phyloP scores from a whole-genome alignment of 331 rosid genomes.

The Phaseolus coccineus region DNA sequence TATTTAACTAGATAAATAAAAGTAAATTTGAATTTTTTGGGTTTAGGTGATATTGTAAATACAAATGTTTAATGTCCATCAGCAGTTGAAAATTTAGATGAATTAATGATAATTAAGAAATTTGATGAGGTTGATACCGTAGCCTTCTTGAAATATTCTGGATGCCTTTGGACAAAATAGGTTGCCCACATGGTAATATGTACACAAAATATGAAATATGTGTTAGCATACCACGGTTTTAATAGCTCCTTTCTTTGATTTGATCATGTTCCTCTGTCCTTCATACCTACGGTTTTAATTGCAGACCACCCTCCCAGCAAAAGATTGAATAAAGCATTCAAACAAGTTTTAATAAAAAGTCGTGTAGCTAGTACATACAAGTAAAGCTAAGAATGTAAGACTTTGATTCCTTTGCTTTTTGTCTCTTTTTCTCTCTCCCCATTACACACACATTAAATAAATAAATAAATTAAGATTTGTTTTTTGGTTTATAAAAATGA shows the following conservation, averaged over 20 bases:
- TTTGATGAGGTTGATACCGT: constrained; percentile 51
- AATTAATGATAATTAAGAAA: neutral
- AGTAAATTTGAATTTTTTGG: neutral
- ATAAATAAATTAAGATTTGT: neutral
- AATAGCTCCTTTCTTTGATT: neutral
- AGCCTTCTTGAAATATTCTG: constrained; percentile 63
- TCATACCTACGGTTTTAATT: neutral
- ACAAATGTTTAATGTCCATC: neutral
- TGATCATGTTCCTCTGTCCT: constrained; percentile 17
- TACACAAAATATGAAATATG: too few relatives aligned
- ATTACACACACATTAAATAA: constrained; percentile 3
- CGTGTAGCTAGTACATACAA: constrained; percentile 5
- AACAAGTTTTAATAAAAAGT: constrained; percentile 34
- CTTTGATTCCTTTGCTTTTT: constrained; percentile 41
- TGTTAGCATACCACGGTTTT: too few relatives aligned
- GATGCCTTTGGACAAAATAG: constrained; percentile 56
- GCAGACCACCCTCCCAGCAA: neutral
- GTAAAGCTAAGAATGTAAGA: constrained; percentile 40
- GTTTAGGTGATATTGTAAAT: neutral
- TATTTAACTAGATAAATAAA: constrained; percentile 16
- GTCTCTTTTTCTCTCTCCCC: constrained; percentile 28
- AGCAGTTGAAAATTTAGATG: neutral
- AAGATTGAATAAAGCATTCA: constrained; percentile 34
- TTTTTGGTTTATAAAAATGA: neutral
- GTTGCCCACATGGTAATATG: constrained; percentile 83